Evolutionary conservation across 176 grass and related monocot genomes (phyloP), one percentile per base, ranked within the genome.

Genomic region (Cenchrus fungigraminus): DNA sequence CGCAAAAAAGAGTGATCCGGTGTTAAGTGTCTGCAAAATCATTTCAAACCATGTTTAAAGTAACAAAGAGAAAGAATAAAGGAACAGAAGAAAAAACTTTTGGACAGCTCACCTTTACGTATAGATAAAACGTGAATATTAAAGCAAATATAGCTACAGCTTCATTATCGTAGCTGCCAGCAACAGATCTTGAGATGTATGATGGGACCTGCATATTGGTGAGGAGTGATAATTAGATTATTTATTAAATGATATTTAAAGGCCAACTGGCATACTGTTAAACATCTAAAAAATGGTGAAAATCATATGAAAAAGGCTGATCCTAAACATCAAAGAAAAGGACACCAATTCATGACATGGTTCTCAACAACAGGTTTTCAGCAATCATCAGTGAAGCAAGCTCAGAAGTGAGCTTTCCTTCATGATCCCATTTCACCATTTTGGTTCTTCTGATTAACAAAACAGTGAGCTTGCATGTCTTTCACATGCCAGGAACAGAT

Each of bases 131-230:
- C 34, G 97, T 99, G 71, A 92, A 91, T 89, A 99, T 91, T 65
- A 99, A 86, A 44, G 97, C 97, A 78, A 99, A 99, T 92, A 99
- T 99, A 57, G 97, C 97, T 83, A 99, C 94, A 89, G 97, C 97
- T 94, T 99, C 97, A 91, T 99, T 99, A 77, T 99, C 97, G 88
- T 97, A 99, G 71, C 97, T 99, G 65, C 97, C 97, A 52, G 97
- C 97, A 78, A 99, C 97, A 20, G 97, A 99, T 89, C 97, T 87
- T 74, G 97, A 99, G 81, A 99, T 99, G 68, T 99, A 99, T 19
- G 97, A 99, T 46, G 97, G 97, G 37, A 99, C 92, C 97, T 99
- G 79, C 65, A 54, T 57, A 81, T 81, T 57, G 65, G 64, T 44
- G 8, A 54, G 64, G 19, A 42, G 64, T 55, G 6, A 76, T 58